Evolutionary conservation across 2,329 filamentous ascomycete genomes (phyloP), one percentile per base, ranked within the genome.

Genomic region (Botrytis byssoidea): DNA sequence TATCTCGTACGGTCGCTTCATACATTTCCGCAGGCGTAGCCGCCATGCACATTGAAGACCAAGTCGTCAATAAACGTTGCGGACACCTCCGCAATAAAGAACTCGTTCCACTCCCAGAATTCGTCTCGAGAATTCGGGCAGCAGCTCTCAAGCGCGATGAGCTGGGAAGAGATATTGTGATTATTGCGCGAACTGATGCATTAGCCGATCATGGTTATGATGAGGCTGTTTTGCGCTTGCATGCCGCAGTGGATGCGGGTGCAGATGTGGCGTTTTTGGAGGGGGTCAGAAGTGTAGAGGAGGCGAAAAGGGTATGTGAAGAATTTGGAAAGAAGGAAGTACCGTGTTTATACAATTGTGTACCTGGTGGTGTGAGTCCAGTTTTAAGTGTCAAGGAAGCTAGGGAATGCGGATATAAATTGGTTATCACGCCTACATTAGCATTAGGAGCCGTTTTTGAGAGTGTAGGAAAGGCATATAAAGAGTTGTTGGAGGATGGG

Each of bases 141-240:
- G 88, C 88, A 0, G 83, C 82, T 20, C 81, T 84, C 12, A 86
- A 88, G 1, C 83, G 88, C 4, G 80, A 84, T 35, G 81, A 83
- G 29, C 79, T 86, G 44, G 83, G 83, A 18, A 84, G 84, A 25
- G 89, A 91, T 75, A 71, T 65, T 25, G 85, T 92, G 42, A 85
- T 92, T 72, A 91, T 92, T 73, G 89, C 89, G 1, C 84, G 90
- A 18, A 91, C 89, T 0, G 90, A 92, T 77, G 87, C 89, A 1
- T 81, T 90, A 5, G 88, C 89, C 74, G 82, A 83, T 0, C 82
- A 85, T 9, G 89, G 89, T 0, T 91, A 87, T 75, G 87, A 88
- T 16, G 88, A 87, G 76, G 86, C 88, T 3, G 80, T 90, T 14
- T 76, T 77, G 2, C 81, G 89, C 2, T 81, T 91, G 20, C 83